Base-by-base conservation (phyloP, 2,329 filamentous ascomycete genomes). In the Fusarium devonianum region DNA sequence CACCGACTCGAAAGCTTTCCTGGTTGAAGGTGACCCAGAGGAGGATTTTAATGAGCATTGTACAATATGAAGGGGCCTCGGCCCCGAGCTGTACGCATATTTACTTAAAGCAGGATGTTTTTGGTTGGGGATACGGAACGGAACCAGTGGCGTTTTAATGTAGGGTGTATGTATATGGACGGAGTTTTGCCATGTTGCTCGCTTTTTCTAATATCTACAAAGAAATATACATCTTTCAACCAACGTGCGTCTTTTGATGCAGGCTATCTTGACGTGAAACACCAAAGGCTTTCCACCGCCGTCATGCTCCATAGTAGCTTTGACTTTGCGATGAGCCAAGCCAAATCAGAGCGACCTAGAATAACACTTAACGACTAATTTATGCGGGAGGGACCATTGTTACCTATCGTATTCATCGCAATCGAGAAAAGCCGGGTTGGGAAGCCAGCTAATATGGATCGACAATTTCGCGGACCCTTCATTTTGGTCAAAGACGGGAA, bases 401-500 rank as follows among this genome's bases (percentile, higher is more conserved):
- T 11, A 7, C 18, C 19, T 21, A 42, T 42, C 28, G 29, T 34
- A 34, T 33, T 22, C 22, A 19, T 19, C 28, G 26, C 18, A n/a
- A 38, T 32, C 13, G 17, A 21, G 33, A 23, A n/a, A 19, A 16
- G 13, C 17, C 4, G 18, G n/a, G 7, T 28, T 18, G 18, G 30
- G 17, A 33, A 22, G 18, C 16, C 13, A 21, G 7, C 18, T 2
- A n/a, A n/a, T n/a, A 13, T 19, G 17, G 23, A 36, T 35, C 18
- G 19, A 18, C 17, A 7, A 11, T 13, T 46, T n/a, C 26, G 7
- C 9, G 11, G 10, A n/a, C n/a, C n/a, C n/a, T n/a, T n/a, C n/a
- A n/a, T n/a, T 28, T 13, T 9, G 4, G 36, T 33, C 16, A 44
- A 57, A 65, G 62, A 63, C 57, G 55, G 45, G 38, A 43, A 45